Evolutionary conservation across 306 rosid species (phyloP).

Genomic region (Geum urbanum): DNA sequence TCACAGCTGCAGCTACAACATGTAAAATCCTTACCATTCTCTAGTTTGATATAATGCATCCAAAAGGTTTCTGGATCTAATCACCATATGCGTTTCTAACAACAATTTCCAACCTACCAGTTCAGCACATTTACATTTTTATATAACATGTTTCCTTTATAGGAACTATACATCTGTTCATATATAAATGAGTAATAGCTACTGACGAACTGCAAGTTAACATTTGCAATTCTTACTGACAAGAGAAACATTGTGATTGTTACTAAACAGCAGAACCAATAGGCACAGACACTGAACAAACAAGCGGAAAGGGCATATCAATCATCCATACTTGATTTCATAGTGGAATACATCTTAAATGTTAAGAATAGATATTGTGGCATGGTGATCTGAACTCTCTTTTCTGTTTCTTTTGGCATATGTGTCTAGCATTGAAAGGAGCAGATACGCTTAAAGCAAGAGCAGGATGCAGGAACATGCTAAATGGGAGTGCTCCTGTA

Average conservation of each 20-base stretch:
- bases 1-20: slow-evolving; percentile 87
- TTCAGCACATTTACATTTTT: not conserved
- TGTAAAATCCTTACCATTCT: slow-evolving; percentile 33
- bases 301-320: not conserved
- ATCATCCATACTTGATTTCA: not conserved
- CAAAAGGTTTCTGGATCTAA: not conserved
- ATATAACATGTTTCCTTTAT: not conserved
- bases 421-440: slow-evolving; percentile 63
- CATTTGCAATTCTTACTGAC: not conserved
- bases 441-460: slow-evolving; percentile 81
- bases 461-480: slow-evolving; percentile 62
- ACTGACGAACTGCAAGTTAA: too few relatives aligned
- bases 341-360: not conserved
- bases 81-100: not conserved
- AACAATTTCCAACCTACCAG: not conserved
- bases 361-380: not conserved
- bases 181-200: not conserved
- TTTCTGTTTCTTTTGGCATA: not conserved
- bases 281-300: not conserved
- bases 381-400: too few relatives aligned
- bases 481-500: slow-evolving; percentile 56
- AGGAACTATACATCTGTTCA: not conserved
- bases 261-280: not conserved
- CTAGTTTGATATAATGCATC: not conserved
- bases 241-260: not conserved